phyloP scores from a whole-genome alignment of 208 protist species.

The Naegleria lovaniensis region DNA sequence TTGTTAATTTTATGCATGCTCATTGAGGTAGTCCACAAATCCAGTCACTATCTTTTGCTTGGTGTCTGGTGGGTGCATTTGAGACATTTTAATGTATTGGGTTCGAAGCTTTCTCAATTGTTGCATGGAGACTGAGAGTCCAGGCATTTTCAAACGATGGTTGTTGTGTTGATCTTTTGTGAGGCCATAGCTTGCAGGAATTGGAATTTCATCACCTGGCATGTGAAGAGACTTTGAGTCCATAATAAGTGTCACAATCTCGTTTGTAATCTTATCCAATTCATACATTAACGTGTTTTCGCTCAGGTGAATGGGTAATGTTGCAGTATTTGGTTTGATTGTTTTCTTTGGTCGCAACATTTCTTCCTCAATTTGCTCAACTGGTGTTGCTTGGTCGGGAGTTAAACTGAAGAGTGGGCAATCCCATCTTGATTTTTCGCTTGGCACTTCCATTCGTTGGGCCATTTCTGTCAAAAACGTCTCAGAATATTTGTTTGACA shows the following conservation, averaged over 20 bases:
- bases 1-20: conserved; percentile 1
- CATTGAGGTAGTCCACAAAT: conserved; percentile 21
- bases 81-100: background rate
- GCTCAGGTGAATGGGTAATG: background rate
- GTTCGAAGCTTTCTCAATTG: conserved; percentile 6
- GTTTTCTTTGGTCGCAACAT: background rate
- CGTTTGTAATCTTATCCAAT: conserved; percentile 15
- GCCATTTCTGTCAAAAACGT: background rate
- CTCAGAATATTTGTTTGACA: background rate
- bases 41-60: conserved; percentile 4
- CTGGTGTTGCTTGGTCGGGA: background rate
- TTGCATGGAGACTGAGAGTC: background rate
- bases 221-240: background rate
- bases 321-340: background rate
- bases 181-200: background rate
- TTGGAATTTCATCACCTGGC: background rate
- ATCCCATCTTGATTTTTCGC: conserved; percentile 19
- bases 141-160: background rate
- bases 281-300: conserved; percentile 9
- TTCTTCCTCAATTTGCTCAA: background rate
- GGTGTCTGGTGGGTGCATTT: conserved; percentile 8
- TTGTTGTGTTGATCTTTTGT: background rate
- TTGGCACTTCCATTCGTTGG: conserved; percentile 14
- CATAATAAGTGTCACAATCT: background rate
- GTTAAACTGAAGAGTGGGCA: background rate